Evolutionary conservation across 306 rosid species (phyloP).

Genomic region (Acmispon strigosus): DNA sequence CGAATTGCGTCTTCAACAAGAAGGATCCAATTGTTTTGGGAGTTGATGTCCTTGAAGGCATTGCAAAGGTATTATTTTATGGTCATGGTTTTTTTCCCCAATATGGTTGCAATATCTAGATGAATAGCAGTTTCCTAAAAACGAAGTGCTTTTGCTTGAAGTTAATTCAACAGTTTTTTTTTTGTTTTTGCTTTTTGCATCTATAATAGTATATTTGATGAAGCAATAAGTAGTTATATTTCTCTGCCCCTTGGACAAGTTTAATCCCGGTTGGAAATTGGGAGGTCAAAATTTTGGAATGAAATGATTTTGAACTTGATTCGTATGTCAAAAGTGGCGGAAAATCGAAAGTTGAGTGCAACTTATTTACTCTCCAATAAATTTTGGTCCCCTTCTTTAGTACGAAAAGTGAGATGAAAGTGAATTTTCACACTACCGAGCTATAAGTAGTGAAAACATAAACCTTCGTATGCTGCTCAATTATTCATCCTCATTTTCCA

Average conservation of each 20-base stretch:
- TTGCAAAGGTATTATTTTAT: constrained; percentile 56
- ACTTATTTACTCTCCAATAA: neutral
- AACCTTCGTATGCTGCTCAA: neutral
- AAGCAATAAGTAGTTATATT: neutral
- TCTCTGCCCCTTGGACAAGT: neutral
- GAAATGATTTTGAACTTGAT: neutral
- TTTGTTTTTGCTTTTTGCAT: neutral
- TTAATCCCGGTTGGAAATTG: neutral
- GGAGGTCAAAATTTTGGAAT: neutral
- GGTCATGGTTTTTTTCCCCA: neutral
- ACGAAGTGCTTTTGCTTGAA: neutral
- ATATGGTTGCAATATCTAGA: neutral
- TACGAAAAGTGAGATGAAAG: neutral
- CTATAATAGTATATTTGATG: neutral
- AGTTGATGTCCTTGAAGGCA: constrained; percentile 87
- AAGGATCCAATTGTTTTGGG: constrained; percentile 98
- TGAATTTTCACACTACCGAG: neutral
- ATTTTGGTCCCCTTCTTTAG: neutral
- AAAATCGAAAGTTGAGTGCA: neutral
- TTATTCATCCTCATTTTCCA: neutral
- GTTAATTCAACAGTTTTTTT: neutral
- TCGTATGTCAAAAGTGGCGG: neutral
- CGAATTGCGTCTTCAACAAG: constrained; percentile 85
- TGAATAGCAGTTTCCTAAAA: neutral
- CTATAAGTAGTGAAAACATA: neutral